Evolutionary conservation across 495 filamentous ascomycete genomes (phyloP).

Genomic region (Cladorrhinum samala): DNA sequence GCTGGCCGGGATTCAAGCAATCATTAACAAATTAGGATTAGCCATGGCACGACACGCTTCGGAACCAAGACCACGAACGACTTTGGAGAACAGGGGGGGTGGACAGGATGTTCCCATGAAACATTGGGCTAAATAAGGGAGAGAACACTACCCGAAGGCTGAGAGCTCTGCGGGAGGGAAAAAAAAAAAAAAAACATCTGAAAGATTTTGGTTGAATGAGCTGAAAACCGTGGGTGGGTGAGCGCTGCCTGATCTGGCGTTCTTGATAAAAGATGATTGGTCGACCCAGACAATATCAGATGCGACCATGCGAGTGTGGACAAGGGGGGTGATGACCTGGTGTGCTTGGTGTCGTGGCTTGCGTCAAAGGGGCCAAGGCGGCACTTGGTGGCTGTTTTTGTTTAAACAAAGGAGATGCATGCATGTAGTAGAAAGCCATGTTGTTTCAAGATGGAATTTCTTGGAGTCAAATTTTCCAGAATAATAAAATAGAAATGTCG

Average conservation of each 20-base stretch:
- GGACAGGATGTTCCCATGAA: no score
- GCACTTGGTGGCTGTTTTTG: not conserved
- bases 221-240: not conserved
- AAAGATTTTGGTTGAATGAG: no score
- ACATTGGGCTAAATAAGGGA: no score
- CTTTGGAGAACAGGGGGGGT: no score
- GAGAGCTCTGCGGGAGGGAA: not conserved
- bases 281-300: not conserved
- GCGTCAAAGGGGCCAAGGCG: not conserved
- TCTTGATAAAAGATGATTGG: not conserved
- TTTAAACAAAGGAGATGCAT: not conserved
- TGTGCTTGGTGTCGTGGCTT: not conserved
- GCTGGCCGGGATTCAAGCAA: not conserved
- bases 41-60: not conserved
- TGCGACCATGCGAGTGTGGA: no score
- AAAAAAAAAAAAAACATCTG: not conserved
- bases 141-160: not conserved
- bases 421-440: not conserved
- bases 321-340: not conserved
- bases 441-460: not conserved
- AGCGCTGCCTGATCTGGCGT: not conserved
- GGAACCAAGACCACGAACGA: not conserved
- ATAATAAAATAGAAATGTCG: not conserved
- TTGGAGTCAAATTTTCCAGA: not conserved
- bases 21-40: not conserved